Evolutionary conservation across 768 basidiomycete genomes (phyloP), one percentile per base, ranked within the genome.

Genomic region (Serendipita sp.): DNA sequence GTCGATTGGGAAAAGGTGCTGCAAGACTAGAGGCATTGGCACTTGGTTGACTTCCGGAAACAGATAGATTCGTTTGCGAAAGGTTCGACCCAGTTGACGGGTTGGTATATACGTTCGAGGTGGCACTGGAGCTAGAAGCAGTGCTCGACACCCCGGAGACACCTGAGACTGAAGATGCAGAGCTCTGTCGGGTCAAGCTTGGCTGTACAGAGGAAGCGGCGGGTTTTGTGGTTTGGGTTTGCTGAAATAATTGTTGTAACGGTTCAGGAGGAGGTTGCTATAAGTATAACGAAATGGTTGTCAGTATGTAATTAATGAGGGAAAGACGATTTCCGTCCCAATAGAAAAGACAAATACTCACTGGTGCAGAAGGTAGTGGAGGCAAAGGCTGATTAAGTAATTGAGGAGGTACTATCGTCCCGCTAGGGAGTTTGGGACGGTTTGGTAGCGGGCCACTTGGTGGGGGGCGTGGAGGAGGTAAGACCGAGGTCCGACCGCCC

Each of bases 191-290:
- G 23, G 55, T 60, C 10, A 60, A 34, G n/a, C 27, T 60, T 27
- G 27, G 29, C 16, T 31, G 55, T 18, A 50, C 18, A 29, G 55
- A 34, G 29, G 23, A 34, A 60, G 29, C 18, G 55, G 55, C 27
- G 18, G 55, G 29, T 4, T 16, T 5, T 52, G 48, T 52, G 5
- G 48, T 8, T 18, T 1, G 48, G 18, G 48, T 10, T 8, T 52
- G 48, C 48, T 40, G 40, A 40, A 40, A 40, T 40, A 40, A 40
- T 40, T 40, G 40, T 13, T 40, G 40, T 15, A 73, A 66, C 10
- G 74, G 60, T 62, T 76, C 71, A 43, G 73, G 66, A 34, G 68
- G 67, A 55, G 74, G 44, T 34, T 69, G 67, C 11, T 67, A 53
- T 11, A 69, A 40, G 13, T 40, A 40, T 40, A 1, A 40, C 13